Evolutionary conservation across 1,284 basidiomycete genomes (phyloP), one percentile per base, ranked within the genome.

Genomic region (Cryptococcus amylolentus): DNA sequence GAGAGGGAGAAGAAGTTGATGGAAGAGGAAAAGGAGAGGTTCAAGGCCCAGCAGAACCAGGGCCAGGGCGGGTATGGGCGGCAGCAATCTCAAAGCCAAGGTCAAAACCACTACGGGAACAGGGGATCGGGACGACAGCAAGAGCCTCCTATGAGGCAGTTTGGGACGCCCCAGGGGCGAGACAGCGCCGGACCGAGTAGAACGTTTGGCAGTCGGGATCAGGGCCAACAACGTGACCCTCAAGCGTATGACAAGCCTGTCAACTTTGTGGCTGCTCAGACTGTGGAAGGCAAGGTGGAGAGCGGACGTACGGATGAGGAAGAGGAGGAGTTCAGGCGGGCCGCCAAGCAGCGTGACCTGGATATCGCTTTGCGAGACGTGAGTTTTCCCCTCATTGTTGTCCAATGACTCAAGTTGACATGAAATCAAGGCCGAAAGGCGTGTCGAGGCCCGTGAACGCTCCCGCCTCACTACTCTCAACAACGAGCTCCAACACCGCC

Each of bases 311-410:
- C 88, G 0, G 91, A 95, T 62, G 89, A 91, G 70, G 89, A 93
- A 67, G 78, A 90, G 50, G 91, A 93, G 72, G 82, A 82, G 18
- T 85, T 91, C 54, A 78, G 89, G 58, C 86, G 84, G 67, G 87
- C 89, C 67, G 82, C 83, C 6, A 80, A 88, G 61, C 79, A 85
- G 56, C 79, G 86, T 46, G 88, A 91, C 37, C 87, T 90, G 68
- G 89, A 91, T 58, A 81, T 84, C 52, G 90, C 89, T 1, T 88
- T 88, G 73, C 82, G 86, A 73, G 90, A 93, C 72, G 91, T 93
- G 65, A 78, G 88, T 84, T 6, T 10, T 23, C 2, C 8, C 26
- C 3, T 28, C 18, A 23, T 31, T 6, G 23, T 14, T 3, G 27
- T n/a, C 8, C 38, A 4, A 23, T 23, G 23, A 23, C 23, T 23